A percentile compares a stretch with the other conserved stretches of the same genome.
These are phyloP conservation scores for Pichia pseudocactophila DNA, from an alignment of 805 yeast genomes.

Conservation along the genomic window DNA sequence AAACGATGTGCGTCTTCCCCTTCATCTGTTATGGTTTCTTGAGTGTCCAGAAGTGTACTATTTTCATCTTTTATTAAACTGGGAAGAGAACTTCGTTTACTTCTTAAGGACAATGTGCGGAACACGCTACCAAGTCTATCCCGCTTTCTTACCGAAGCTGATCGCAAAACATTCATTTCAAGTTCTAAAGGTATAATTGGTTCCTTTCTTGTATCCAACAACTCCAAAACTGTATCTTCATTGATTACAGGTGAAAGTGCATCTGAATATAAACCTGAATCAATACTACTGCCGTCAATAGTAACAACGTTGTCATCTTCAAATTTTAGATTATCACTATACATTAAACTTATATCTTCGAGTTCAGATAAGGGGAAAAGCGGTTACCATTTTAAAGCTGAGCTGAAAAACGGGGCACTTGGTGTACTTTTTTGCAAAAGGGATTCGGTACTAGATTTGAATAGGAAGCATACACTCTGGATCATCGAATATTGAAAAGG, in stretches of 20 bases:
- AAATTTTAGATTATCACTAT: background rate
- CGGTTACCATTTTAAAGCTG: too few species aligned
- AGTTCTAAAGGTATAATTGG: background rate
- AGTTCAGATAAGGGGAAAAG: background rate
- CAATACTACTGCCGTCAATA: constrained; percentile 2
- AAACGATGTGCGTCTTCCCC: too few species aligned
- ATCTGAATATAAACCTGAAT: background rate
- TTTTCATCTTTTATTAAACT: too few species aligned
- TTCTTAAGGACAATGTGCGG: constrained; percentile 1
- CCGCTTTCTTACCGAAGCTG: background rate
- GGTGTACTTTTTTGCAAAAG: too few species aligned
- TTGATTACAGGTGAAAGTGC: constrained; percentile 1
- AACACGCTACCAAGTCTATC: constrained; percentile 1
- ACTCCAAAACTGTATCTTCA: background rate
- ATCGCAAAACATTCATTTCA: background rate
- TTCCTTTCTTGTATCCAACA: background rate
- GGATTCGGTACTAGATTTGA: too few species aligned
- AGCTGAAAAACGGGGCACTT: too few species aligned
- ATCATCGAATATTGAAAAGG: too few species aligned
- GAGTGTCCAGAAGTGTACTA: too few species aligned
- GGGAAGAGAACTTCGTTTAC: background rate
- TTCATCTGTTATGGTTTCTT: too few species aligned
- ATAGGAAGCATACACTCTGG: too few species aligned
- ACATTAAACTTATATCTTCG: background rate
- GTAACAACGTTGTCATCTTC: background rate